phyloP scores from a whole-genome alignment of 2,329 filamentous ascomycete species.

The Hirsutella minnesotensis region DNA sequence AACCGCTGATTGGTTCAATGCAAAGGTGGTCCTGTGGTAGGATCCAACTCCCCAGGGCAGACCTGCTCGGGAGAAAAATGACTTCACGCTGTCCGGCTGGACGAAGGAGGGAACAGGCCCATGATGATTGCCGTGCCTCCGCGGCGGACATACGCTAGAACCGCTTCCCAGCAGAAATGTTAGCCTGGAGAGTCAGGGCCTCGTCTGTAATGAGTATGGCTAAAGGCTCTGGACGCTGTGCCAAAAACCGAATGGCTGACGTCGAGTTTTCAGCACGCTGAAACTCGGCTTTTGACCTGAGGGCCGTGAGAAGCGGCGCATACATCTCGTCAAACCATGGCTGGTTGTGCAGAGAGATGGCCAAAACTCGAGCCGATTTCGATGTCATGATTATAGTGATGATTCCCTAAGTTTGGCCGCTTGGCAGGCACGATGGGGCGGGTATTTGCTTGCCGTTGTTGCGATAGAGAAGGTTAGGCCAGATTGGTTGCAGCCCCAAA shows the following conservation, averaged over 20 bases:
- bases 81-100: slow-evolving; percentile 1
- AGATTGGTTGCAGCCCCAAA: too few relatives aligned
- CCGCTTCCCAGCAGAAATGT: slow-evolving; percentile 6
- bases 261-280: slow-evolving; percentile 1
- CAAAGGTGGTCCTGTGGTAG: slow-evolving; percentile 11
- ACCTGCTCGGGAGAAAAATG: slow-evolving; percentile 11
- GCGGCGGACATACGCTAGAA: slow-evolving; percentile 7
- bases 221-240: slow-evolving; percentile 2
- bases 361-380: too few relatives aligned
- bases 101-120: slow-evolving; percentile 7
- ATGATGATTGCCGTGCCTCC: slow-evolving; percentile 8
- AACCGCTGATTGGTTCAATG: slow-evolving; percentile 10
- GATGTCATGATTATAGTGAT: too few relatives aligned
- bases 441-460: too few relatives aligned
- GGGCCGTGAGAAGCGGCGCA: slow-evolving; percentile 1
- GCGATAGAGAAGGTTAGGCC: too few relatives aligned
- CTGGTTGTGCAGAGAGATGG: slow-evolving; percentile 4
- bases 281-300: slow-evolving; percentile 3
- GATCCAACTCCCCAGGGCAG: slow-evolving; percentile 11
- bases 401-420: too few relatives aligned
- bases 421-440: too few relatives aligned
- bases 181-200: slow-evolving; percentile 2
- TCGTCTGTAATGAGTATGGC: slow-evolving; percentile 9
- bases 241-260: slow-evolving; percentile 3
- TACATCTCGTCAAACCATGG: slow-evolving; percentile 7